Conservation (phyloP, 805 yeast species). For the Citeromyces matritensis region DNA sequence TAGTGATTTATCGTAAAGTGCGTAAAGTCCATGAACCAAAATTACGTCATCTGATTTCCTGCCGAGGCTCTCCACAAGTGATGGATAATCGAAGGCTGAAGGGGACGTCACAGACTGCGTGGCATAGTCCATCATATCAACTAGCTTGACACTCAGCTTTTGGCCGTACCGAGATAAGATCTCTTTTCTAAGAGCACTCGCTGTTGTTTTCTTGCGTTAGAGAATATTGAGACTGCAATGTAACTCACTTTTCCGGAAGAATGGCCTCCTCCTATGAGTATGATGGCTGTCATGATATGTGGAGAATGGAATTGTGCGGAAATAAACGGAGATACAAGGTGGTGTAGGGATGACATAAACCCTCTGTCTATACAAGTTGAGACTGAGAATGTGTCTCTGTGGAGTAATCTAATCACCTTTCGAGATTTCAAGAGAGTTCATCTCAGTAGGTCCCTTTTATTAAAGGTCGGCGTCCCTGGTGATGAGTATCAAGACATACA, state of each 20-base stretch:
- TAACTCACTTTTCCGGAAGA: conserved; percentile 15
- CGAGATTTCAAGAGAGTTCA: too few species aligned
- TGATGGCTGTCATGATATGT: conserved; percentile 3
- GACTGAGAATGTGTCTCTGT: too few species aligned
- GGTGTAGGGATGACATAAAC: neutral
- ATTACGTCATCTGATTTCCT: conserved; percentile 14
- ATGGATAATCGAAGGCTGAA: conserved; percentile 22
- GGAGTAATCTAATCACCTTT: too few species aligned
- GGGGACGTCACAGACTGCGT: conserved; percentile 14
- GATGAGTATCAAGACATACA: too few species aligned
- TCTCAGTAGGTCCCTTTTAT: too few species aligned
- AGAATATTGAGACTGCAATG: conserved; percentile 10
- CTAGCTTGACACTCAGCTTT: conserved; percentile 6
- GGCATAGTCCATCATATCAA: conserved; percentile 8
- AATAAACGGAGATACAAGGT: neutral
- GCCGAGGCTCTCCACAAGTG: conserved; percentile 7
- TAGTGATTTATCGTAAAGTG: conserved; percentile 48
- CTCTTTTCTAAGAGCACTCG: conserved; percentile 7
- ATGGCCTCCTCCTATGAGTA: conserved; percentile 18
- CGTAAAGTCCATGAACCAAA: conserved; percentile 67
- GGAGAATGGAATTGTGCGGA: neutral
- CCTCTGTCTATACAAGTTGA: too few species aligned
- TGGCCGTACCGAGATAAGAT: conserved; percentile 4
- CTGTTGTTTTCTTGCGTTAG: conserved; percentile 13
- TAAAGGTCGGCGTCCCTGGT: too few species aligned